Conservation (phyloP, 129 eudicot genomes). For the Helichrysum umbraculigerum region DNA sequence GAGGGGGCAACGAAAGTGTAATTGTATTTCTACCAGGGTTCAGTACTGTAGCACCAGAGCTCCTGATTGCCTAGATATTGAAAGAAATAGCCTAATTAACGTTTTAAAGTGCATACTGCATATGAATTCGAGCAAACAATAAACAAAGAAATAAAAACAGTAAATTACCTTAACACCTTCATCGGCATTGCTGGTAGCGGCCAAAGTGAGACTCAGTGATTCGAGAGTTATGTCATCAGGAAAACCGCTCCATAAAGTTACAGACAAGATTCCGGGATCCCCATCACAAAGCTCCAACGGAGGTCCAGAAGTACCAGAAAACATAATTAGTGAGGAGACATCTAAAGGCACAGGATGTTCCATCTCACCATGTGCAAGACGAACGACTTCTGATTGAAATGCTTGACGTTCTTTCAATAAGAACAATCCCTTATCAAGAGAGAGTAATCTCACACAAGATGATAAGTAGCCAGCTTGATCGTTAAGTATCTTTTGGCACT, state of each 20-base stretch:
- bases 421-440: slow-evolving; percentile 84
- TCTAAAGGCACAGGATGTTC: slow-evolving; percentile 94
- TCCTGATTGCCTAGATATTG: slow-evolving; percentile 62
- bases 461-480: slow-evolving; percentile 96
- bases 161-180: slow-evolving; percentile 86
- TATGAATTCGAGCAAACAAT: slow-evolving; percentile 7
- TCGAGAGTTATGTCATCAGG: slow-evolving; percentile 97
- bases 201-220: slow-evolving; percentile 84
- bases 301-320: slow-evolving; percentile 86
- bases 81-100: neutral
- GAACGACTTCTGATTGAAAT: slow-evolving; percentile 88
- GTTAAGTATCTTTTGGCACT: slow-evolving; percentile 81
- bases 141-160: slow-evolving; percentile 3
- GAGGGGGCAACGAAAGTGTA: slow-evolving; percentile 81
- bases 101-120: neutral
- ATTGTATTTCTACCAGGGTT: slow-evolving; percentile 85
- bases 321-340: slow-evolving; percentile 87
- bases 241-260: slow-evolving; percentile 93
- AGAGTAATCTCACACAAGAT: slow-evolving; percentile 91
- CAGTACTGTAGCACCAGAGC: slow-evolving; percentile 73
- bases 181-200: slow-evolving; percentile 80
- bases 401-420: slow-evolving; percentile 85
- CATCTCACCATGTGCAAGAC: slow-evolving; percentile 96
- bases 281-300: slow-evolving; percentile 88
- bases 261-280: slow-evolving; percentile 87